A percentile compares a stretch with the other conserved stretches of the same genome.
Evolutionary conservation across 345 rosid genomes (phyloP).

Genomic region (Dimocarpus longan): DNA sequence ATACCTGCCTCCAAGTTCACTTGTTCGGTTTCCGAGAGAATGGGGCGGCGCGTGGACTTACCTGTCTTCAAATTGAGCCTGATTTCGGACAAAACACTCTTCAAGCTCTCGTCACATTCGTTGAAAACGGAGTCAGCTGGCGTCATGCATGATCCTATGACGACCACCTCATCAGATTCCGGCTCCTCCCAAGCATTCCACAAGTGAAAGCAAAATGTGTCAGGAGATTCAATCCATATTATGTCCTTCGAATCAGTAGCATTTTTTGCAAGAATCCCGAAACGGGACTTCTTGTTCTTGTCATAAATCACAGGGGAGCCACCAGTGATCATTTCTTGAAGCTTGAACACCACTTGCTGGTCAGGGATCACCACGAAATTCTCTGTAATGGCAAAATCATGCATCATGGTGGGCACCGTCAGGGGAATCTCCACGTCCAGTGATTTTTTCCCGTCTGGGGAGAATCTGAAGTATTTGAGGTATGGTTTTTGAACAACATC

Average conservation of each 20-base stretch:
- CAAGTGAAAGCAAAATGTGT: constrained; percentile 84
- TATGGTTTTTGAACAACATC: constrained; percentile 83
- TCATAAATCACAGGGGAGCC: constrained; percentile 92
- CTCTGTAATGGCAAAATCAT: constrained; percentile 89
- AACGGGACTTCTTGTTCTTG: constrained; percentile 67
- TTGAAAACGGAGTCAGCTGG: constrained; percentile 97
- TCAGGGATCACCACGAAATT: constrained; percentile 85
- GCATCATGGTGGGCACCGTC: constrained; percentile 85
- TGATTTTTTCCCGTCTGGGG: constrained; percentile 62
- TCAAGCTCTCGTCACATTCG: constrained; percentile 76
- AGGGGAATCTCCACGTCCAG: constrained; percentile 83
- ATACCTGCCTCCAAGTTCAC: constrained; percentile 95
- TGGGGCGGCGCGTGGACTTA: constrained; percentile 64
- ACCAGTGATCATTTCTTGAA: constrained; percentile 76
- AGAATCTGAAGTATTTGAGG: constrained; percentile 72
- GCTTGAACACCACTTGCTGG: constrained; percentile 91
- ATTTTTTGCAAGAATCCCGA: constrained; percentile 67
- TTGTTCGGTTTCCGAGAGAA: constrained; percentile 58
- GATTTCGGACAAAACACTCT: constrained; percentile 82
- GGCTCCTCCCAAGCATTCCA: constrained; percentile 99
- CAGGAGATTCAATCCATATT: constrained; percentile 80
- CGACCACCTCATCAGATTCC: constrained; percentile 80
- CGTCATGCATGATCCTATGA: constrained; percentile 98
- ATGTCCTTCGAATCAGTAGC: constrained; percentile 57
- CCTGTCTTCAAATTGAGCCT: constrained; percentile 83